Evolutionary conservation across 345 rosid genomes (phyloP), one percentile per base, ranked within the genome.

Genomic region (Trapa bicornis): DNA sequence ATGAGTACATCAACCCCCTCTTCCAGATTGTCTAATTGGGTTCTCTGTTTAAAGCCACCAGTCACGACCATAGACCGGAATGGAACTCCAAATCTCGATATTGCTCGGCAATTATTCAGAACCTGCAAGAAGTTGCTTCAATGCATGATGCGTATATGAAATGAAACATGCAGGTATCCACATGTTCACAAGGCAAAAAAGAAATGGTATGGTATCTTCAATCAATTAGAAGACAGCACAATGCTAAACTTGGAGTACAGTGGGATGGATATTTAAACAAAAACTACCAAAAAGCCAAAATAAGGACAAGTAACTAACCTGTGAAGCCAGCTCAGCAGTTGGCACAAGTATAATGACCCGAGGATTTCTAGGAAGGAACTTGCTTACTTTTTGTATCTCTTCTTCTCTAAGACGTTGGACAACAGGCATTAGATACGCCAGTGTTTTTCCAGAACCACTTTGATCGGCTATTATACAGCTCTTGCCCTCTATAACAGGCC

Each of bases 371-470:
- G 87, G 70, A 56, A 82, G 77, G 16, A 88, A 78, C 71, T 82
- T 79, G 75, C 86, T 77, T 66, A 68, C 75, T 75, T 91, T 92
- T 68, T 87, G 80, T 56, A 87, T 84, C 73, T 94, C 99, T 73
- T 90, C 96, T 76, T 87, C 85, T 78, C 96, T 87, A 70, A 88
- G 88, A 74, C 85, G 84, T 78, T 88, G 99, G 75, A 90, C 82
- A 41, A 85, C 68, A 63, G 97, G 99, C 16, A 83, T 68, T 52
- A 94, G 91, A 85, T 90, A 94, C 68, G 99, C 89, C 74, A 94
- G 69, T 38, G 99, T 94, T 85, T 94, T 90, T 58, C 99, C 97
- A 33, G 99, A 94, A 67, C 99, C 99, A 82, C 97, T 94, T 81
- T 94, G 99, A 75, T 93, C 98, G 64, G 98, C 96, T 78, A 93